phyloP scores from a whole-genome alignment of 169 alveolate species.

The Plasmodium inui region DNA sequence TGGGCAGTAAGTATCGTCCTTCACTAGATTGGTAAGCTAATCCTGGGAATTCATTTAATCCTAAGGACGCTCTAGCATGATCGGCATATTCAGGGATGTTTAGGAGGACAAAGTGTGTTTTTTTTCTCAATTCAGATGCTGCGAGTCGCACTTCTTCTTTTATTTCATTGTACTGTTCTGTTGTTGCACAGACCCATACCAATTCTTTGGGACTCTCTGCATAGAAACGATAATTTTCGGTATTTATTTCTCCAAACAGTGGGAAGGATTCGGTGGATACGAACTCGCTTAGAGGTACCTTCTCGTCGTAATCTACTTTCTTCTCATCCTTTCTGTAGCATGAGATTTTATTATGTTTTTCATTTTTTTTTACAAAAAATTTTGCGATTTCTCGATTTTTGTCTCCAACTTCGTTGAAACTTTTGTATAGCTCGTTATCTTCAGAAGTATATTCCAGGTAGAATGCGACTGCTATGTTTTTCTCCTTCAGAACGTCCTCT shows the following conservation, averaged over 20 bases:
- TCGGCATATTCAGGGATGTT: conserved; percentile 72
- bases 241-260: conserved; percentile 83
- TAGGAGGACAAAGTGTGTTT: conserved; percentile 65
- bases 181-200: conserved; percentile 85
- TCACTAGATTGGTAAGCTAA: conserved; percentile 82
- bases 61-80: conserved; percentile 69
- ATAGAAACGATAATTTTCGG: conserved; percentile 82
- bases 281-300: conserved; percentile 73
- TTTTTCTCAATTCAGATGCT: conserved; percentile 56
- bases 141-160: conserved; percentile 73
- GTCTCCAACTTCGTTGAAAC: conserved; percentile 80
- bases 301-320: conserved; percentile 68
- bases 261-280: conserved; percentile 81
- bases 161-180: conserved; percentile 81
- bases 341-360: conserved; percentile 59
- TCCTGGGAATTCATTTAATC: conserved; percentile 79
- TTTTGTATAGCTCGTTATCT: conserved; percentile 75
- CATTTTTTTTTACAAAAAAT: conserved; percentile 77
- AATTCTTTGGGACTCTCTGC: conserved; percentile 82
- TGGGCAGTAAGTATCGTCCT: conserved; percentile 81
- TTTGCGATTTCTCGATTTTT: conserved; percentile 78
- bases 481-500: conserved; percentile 37
- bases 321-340: conserved; percentile 75
- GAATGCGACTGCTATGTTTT: conserved; percentile 68
- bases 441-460: conserved; percentile 68